Percentiles rank a stretch among this genome's conserved stretches.
Evolutionary conservation across 2,329 filamentous ascomycete species (phyloP).

Genomic region (Fusarium sp.): DNA sequence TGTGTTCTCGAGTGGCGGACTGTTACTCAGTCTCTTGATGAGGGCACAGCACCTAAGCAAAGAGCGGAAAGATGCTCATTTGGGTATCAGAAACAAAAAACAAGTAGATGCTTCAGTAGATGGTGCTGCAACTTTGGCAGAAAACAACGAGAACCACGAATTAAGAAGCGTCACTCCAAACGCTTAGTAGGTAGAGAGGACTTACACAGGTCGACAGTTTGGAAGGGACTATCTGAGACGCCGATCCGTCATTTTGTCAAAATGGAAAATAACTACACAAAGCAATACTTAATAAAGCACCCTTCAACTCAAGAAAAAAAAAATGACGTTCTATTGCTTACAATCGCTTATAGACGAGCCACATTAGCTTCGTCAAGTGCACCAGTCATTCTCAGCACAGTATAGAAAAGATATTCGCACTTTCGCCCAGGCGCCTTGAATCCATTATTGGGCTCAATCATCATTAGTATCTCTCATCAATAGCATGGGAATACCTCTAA

Average conservation of each 20-base stretch:
- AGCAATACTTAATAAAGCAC: not conserved
- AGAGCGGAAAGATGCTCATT: conserved; percentile 34
- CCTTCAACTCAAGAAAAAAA: not conserved
- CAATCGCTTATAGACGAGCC: not conserved
- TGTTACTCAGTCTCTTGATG: conserved; percentile 40
- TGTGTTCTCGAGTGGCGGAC: conserved; percentile 21
- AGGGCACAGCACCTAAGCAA: conserved; percentile 38
- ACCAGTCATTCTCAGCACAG: not conserved
- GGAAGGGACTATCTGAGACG: too few relatives aligned
- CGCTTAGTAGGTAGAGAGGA: not conserved
- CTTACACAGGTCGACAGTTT: too few relatives aligned
- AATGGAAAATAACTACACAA: too few relatives aligned
- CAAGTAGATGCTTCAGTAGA: not conserved
- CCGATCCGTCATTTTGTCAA: not conserved
- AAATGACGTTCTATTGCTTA: not conserved
- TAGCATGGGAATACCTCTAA: not conserved
- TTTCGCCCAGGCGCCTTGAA: not conserved
- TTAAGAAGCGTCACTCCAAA: not conserved
- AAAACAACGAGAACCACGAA: not conserved
- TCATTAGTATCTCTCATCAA: not conserved
- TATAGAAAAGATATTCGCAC: conserved; percentile 1
- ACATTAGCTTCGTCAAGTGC: not conserved
- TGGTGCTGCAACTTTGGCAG: not conserved
- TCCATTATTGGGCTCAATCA: not conserved
- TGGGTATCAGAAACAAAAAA: conserved; percentile 22